Percentiles rank a stretch among this genome's conserved stretches.
phyloP scores from a whole-genome alignment of 2,329 filamentous ascomycete genomes.

The Pyricularia pennisetigena region DNA sequence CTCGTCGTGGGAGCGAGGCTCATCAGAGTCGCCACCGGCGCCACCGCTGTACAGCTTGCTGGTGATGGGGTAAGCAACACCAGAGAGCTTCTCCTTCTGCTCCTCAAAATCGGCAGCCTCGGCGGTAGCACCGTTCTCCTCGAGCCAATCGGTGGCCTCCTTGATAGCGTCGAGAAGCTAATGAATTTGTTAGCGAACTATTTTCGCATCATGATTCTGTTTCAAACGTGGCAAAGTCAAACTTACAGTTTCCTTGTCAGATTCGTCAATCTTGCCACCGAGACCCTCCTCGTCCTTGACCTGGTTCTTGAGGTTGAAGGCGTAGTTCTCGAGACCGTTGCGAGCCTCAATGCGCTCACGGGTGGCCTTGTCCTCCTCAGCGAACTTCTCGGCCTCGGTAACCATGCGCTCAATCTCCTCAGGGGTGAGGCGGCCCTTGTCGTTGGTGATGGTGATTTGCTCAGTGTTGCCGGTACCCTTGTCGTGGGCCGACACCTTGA shows the following conservation, averaged over 20 bases:
- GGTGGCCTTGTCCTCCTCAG: conserved; percentile 97
- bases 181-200: conserved; percentile 22
- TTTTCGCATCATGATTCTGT: not conserved
- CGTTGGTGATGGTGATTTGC: conserved; percentile 98
- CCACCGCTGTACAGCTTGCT: conserved; percentile 83
- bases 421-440: conserved; percentile 92
- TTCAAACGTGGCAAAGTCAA: not conserved
- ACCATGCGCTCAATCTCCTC: conserved; percentile 99
- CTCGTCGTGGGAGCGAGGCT: conserved; percentile 63
- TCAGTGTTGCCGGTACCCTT: conserved; percentile 98
- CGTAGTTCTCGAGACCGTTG: conserved; percentile 98
- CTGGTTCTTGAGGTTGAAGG: conserved; percentile 98
- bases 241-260: conserved; percentile 91
- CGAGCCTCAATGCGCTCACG: conserved; percentile 94
- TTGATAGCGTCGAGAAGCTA: conserved; percentile 89
- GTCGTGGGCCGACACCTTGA: conserved; percentile 91
- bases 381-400: conserved; percentile 94
- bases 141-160: conserved; percentile 94
- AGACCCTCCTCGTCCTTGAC: conserved; percentile 94
- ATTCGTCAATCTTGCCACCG: conserved; percentile 95
- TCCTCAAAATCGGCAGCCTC: conserved; percentile 94
- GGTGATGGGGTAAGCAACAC: conserved; percentile 96
- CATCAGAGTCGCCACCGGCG: conserved; percentile 59
- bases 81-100: conserved; percentile 98
- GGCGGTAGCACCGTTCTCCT: conserved; percentile 83